These are phyloP conservation scores for Phytopythium cucurbitacearum DNA, from an alignment of 352 stramenopile species.

Conservation along the genomic window DNA sequence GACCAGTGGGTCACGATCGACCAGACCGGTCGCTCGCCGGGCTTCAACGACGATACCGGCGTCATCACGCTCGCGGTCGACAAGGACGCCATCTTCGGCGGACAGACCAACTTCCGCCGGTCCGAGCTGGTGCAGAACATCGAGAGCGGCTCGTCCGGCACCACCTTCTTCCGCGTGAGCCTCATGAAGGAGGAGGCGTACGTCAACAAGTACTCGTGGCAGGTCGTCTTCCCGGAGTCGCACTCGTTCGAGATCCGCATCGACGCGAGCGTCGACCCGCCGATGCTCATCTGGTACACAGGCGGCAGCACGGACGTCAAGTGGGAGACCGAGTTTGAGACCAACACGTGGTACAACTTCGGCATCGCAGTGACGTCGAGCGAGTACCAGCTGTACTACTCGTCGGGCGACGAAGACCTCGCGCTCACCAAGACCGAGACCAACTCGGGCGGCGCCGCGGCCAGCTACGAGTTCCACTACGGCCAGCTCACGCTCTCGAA, in stretches of 20 bases:
- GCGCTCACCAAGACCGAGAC: slow-evolving; percentile 35
- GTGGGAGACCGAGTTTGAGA: slow-evolving; percentile 48
- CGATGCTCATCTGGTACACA: slow-evolving; percentile 53
- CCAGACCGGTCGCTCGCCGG: slow-evolving; percentile 34
- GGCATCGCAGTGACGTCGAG: slow-evolving; percentile 40
- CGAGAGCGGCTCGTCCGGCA: slow-evolving; percentile 23
- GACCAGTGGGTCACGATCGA: slow-evolving; percentile 47
- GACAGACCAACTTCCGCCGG: slow-evolving; percentile 57
- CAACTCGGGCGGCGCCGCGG: slow-evolving; percentile 16
- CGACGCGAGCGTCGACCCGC: slow-evolving; percentile 41
- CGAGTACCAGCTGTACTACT: slow-evolving; percentile 50
- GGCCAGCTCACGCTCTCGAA: slow-evolving; percentile 63
- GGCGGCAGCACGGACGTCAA: slow-evolving; percentile 36
- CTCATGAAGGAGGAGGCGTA: slow-evolving; percentile 43
- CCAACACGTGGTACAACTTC: slow-evolving; percentile 67
- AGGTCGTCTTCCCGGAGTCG: slow-evolving; percentile 58
- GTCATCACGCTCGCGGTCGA: slow-evolving; percentile 58
- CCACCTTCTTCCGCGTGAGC: slow-evolving; percentile 60
- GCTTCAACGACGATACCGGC: slow-evolving; percentile 58
- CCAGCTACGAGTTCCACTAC: slow-evolving; percentile 60
- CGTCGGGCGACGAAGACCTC: slow-evolving; percentile 34
- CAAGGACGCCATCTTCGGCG: slow-evolving; percentile 46
- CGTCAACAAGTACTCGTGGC: slow-evolving; percentile 43
- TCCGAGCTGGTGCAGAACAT: slow-evolving; percentile 67
- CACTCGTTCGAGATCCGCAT: slow-evolving; percentile 60